Percentiles rank a stretch among this genome's conserved stretches.
Evolutionary conservation across 495 filamentous ascomycete genomes (phyloP).

Genomic region (Ramalina peruviana): DNA sequence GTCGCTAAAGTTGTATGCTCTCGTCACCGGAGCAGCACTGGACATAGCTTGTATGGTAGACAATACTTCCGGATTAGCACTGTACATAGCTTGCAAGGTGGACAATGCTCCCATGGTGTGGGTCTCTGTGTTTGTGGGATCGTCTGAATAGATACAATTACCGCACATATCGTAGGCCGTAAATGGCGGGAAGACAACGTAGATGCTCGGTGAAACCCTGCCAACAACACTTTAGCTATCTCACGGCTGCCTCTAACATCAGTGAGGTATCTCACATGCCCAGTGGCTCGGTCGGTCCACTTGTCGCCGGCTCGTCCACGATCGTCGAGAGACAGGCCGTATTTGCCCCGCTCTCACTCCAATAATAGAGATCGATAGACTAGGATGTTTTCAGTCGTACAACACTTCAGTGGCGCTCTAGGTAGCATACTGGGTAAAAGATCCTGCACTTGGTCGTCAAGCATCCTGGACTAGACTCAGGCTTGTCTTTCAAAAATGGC

Average conservation of each 20-base stretch:
- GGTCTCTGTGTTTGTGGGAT: too few relatives aligned
- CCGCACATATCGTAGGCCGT: slow-evolving; percentile 2
- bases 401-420: too few relatives aligned
- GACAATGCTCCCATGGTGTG: not conserved
- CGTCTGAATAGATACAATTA: not conserved
- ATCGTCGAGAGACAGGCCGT: slow-evolving; percentile 5
- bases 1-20: not conserved
- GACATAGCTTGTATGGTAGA: not conserved
- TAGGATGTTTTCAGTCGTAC: not conserved
- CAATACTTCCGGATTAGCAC: not conserved
- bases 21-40: not conserved
- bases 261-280: too few relatives aligned
- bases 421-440: not conserved
- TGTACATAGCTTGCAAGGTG: not conserved
- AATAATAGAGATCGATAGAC: slow-evolving; percentile 4
- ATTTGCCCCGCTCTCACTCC: not conserved
- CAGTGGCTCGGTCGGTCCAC: too few relatives aligned
- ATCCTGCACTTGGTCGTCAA: too few relatives aligned
- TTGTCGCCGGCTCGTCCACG: not conserved
- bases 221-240: too few relatives aligned
- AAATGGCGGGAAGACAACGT: not conserved
- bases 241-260: too few relatives aligned
- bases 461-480: too few relatives aligned
- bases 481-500: too few relatives aligned
- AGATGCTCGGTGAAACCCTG: slow-evolving; percentile 1